Base-by-base conservation (phyloP, 2,329 filamentous ascomycete genomes). In the Fusarium liriodendri region DNA sequence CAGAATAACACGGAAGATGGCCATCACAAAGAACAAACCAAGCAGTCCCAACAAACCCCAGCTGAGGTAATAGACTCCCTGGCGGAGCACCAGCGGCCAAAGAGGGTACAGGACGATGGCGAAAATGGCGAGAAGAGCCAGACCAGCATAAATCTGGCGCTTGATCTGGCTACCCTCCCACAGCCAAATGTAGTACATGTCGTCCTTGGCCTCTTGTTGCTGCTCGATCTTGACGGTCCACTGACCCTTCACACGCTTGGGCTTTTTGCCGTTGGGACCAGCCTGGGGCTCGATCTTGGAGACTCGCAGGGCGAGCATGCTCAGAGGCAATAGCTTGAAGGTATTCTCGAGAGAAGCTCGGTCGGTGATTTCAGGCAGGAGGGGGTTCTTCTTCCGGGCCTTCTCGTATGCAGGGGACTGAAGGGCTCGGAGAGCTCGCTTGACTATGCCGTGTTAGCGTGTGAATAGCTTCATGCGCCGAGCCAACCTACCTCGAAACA, bases 151-250 rank as follows among this genome's bases (percentile, higher is more conserved):
- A 40, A 98, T 88, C 86, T 97, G 97, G 85, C 94, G 94, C 89
- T 95, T 98, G 87, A 96, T 91, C 84, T 98, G 96, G 66, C 94
- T 92, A 20, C 96, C 96, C 80, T 99, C 97, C 83, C 95, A 98
- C 64, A 99, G 87, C 95, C 96, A 99, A 70, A 96, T 93, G 81
- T 98, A 99, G 87, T 99, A 96, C 88, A 97, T 91, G 42, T 96
- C 94, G 66, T 97, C 94, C 58, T 85, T 86, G 66, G 92, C 93
- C 79, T 98, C 96, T 84, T 99, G 97, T 84, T 99, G 96, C 79
- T 96, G 95, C 84, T 98, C 95, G 76, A 99, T 96, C 81, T 92
- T 93, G 71, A 99, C 97, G 5, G 92, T 98, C 97, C 97, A 99
- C 33, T 97, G 90, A 29, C 97, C 97, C 88, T 99, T 99, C 80